Evolutionary conservation across 371 early-diverging fungal genomes (phyloP).

Genomic region (Umbelopsis sp.): DNA sequence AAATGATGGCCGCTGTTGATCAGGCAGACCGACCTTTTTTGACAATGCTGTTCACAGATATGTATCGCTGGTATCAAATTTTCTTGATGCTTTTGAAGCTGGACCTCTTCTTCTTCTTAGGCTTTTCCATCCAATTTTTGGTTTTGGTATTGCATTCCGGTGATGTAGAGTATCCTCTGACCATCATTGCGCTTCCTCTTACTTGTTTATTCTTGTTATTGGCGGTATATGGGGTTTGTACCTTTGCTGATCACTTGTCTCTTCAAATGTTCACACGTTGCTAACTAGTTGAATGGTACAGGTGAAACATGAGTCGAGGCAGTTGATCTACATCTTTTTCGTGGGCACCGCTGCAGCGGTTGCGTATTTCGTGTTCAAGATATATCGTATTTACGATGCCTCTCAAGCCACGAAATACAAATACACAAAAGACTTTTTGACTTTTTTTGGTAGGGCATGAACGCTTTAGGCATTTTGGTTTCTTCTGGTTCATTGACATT

Average conservation of each 20-base stretch:
- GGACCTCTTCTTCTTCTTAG: conserved; percentile 87
- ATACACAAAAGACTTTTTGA: conserved; percentile 75
- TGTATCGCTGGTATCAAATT: conserved; percentile 85
- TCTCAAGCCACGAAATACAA: conserved; percentile 61
- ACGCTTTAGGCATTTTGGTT: background rate
- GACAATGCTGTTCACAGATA: conserved; percentile 43
- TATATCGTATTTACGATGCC: conserved; percentile 77
- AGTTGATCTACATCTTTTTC: conserved; percentile 69
- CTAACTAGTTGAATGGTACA: conserved; percentile 11
- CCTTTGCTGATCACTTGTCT: background rate
- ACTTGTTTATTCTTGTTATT: conserved; percentile 72
- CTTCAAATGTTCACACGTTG: background rate
- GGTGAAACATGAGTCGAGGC: conserved; percentile 50
- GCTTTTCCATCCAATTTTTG: conserved; percentile 88
- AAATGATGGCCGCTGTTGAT: background rate
- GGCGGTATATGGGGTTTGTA: conserved; percentile 77
- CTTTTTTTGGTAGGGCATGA: conserved; percentile 76
- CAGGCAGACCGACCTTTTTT: background rate
- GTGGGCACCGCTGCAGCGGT: conserved; percentile 68
- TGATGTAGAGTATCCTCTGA: conserved; percentile 84
- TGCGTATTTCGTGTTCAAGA: conserved; percentile 87
- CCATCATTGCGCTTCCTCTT: conserved; percentile 81
- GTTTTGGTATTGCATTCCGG: conserved; percentile 65
- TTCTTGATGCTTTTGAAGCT: conserved; percentile 86
- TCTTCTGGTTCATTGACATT: background rate